Evolutionary conservation across 2,329 filamentous ascomycete species (phyloP).

Genomic region (Emergomyces orientalis): DNA sequence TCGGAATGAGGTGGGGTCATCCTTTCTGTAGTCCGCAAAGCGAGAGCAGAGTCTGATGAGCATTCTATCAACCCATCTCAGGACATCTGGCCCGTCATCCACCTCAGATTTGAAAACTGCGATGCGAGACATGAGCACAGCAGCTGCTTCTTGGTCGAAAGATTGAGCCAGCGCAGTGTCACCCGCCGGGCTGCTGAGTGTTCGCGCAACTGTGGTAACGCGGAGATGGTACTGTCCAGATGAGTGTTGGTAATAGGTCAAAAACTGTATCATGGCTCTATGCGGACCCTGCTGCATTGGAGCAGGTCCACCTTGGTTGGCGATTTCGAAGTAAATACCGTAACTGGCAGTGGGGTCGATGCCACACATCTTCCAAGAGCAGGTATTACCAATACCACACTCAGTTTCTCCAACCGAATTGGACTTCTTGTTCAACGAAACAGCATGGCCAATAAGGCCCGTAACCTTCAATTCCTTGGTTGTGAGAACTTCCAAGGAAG

Average conservation of each 20-base stretch:
- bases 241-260: slow-evolving; percentile 97
- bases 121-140: slow-evolving; percentile 97
- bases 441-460: slow-evolving; percentile 88
- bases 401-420: slow-evolving; percentile 95
- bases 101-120: slow-evolving; percentile 98
- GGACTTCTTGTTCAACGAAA: slow-evolving; percentile 97
- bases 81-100: slow-evolving; percentile 94
- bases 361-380: slow-evolving; percentile 99
- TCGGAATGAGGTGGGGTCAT: slow-evolving; percentile 93
- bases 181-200: slow-evolving; percentile 83
- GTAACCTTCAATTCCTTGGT: slow-evolving; percentile 98
- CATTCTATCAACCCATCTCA: slow-evolving; percentile 98
- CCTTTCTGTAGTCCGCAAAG: slow-evolving; percentile 96
- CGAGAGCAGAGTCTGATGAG: slow-evolving; percentile 90
- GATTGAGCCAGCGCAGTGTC: slow-evolving; percentile 93
- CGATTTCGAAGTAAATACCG: slow-evolving; percentile 95
- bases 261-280: slow-evolving; percentile 93
- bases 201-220: slow-evolving; percentile 86
- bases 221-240: slow-evolving; percentile 92
- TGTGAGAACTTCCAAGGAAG: slow-evolving; percentile 86
- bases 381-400: slow-evolving; percentile 96
- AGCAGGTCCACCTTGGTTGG: slow-evolving; percentile 77
- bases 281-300: slow-evolving; percentile 79
- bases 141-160: slow-evolving; percentile 95
- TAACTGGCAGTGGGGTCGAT: slow-evolving; percentile 92